Evolutionary conservation across 2,329 filamentous ascomycete species (phyloP), one percentile per base, ranked within the genome.

Genomic region (Lasiodiplodia sp.): DNA sequence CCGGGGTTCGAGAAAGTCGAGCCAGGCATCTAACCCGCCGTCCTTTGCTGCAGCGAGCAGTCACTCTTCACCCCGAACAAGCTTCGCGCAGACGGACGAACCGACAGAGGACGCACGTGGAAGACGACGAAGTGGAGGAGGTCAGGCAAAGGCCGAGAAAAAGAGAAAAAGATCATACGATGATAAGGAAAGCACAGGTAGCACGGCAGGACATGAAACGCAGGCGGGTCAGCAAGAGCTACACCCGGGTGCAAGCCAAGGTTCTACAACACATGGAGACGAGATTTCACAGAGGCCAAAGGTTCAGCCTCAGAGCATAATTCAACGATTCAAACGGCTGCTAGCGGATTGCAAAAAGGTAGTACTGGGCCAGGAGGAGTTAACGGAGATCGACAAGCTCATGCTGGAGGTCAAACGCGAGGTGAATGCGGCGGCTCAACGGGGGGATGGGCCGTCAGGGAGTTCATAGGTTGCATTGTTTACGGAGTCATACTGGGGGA

Each of bases 341-440:
- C 78, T 96, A 28, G 82, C 84, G 23, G 85, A 88, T 71, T 82
- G 94, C 69, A 86, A 85, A 66, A 81, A 80, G 34, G 83, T 89
- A 25, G 83, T 86, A 18, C 79, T 96, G 52, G 88, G 88, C 18
- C 85, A 87, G 12, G 83, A 87, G 12, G 89, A 37, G 92, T 70
- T 87, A 93, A 66, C 86, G 89, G 85, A 90, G 76, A 85, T 96
- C 72, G 92, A 96, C 75, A 91, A 94, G 75, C 82, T 93, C 73
- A 84, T 96, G 76, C 92, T 94, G 82, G 91, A 95, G 77, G 88
- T 95, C 71, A 90, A 92, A 78, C 85, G 87, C 71, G 89, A 91
- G 77, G 85, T 94, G 64, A 92, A 91, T 77, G 88, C 90, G 68
- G 92, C 92, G 18, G 89, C 89, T 73, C 83, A 83, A 73, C 85